Evolutionary conservation across 2,329 filamentous ascomycete species (phyloP), one percentile per base, ranked within the genome.

Genomic region (Curvularia hawaiiensis): DNA sequence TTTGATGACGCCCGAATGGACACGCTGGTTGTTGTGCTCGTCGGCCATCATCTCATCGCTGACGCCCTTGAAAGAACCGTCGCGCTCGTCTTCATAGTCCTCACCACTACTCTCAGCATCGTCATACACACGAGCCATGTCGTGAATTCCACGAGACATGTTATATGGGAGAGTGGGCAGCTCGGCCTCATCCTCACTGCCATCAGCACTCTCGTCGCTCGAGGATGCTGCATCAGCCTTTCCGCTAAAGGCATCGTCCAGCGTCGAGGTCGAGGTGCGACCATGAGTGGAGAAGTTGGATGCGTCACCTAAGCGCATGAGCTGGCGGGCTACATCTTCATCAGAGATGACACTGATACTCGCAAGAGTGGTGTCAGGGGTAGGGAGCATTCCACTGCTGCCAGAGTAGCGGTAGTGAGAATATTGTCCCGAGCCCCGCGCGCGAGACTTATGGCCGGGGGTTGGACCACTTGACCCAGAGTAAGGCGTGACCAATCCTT

Each of bases 291-390:
- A 96, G 71, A 96, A 90, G 74, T 96, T 96, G 55, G 92, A 95
- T 67, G 93, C 91, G 74, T 97, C 93, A 45, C 95, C 93, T 53
- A 99, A 85, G 67, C 94, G 90, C 88, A 99, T 98, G 70, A 99
- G 83, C 79, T 98, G 95, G 73, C 97, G 89, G 56, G 95, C 95
- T 61, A 98, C 95, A 78, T 99, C 95, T 77, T 99, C 95, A 74
- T 99, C 95, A 14, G 50, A 98, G 77, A 99, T 94, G 76, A 92
- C 96, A 78, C 94, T 98, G 47, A 64, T 63, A 38, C 72, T 75
- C 53, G 91, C 91, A 67, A 98, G 90, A 12, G 95, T 99, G n/a
- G 94, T 94, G 69, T 98, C 95, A 26, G 95, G 95, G 2, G 95
- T 99, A 20, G 93, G 93, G 62, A 97, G 82, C 66, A 96, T 85